phyloP scores from a whole-genome alignment of 768 basidiomycete genomes.

The Chalciporus piperatus region DNA sequence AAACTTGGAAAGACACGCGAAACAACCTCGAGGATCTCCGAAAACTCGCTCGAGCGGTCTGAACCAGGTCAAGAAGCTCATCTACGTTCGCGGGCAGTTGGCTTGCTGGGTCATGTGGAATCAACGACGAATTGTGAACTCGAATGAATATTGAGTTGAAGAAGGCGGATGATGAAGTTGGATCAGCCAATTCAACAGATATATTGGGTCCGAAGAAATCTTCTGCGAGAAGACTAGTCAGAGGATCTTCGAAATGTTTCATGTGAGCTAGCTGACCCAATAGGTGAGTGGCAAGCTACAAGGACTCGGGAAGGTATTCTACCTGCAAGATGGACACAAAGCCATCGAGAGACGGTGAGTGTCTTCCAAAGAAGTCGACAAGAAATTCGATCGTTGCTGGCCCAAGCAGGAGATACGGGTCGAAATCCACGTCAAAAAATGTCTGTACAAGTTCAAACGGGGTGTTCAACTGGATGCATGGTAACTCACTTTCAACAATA shows the following conservation, averaged over 20 bases:
- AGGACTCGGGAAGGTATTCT: constrained; percentile 2
- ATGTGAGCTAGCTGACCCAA: constrained; percentile 53
- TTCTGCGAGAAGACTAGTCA: constrained; percentile 35
- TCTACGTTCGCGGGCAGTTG: constrained; percentile 30
- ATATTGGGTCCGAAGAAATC: background rate
- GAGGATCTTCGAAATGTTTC: constrained; percentile 68
- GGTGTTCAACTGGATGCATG: background rate
- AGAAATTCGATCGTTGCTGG: constrained; percentile 54
- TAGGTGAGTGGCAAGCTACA: background rate
- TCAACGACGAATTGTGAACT: constrained; percentile 23
- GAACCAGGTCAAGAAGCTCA: constrained; percentile 34
- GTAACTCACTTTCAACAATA: constrained; percentile 50
- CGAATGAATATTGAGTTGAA: constrained; percentile 39
- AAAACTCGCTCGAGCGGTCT: constrained; percentile 38
- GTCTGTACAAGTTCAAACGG: constrained; percentile 35
- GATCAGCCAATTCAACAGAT: constrained; percentile 13
- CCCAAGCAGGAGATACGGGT: constrained; percentile 61
- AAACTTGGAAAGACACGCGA: constrained; percentile 48
- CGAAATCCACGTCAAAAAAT: constrained; percentile 63
- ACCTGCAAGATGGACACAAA: constrained; percentile 64
- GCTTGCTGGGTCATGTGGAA: constrained; percentile 14
- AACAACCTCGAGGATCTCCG: constrained; percentile 31
- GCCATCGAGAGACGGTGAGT: constrained; percentile 55
- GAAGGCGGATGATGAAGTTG: constrained; percentile 28
- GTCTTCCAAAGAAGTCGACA: constrained; percentile 53